A percentile compares a stretch with the other conserved stretches of the same genome.
These are phyloP conservation scores for Neocucurbitaria cava DNA, from an alignment of 2,329 filamentous ascomycete species.

Conservation along the genomic window DNA sequence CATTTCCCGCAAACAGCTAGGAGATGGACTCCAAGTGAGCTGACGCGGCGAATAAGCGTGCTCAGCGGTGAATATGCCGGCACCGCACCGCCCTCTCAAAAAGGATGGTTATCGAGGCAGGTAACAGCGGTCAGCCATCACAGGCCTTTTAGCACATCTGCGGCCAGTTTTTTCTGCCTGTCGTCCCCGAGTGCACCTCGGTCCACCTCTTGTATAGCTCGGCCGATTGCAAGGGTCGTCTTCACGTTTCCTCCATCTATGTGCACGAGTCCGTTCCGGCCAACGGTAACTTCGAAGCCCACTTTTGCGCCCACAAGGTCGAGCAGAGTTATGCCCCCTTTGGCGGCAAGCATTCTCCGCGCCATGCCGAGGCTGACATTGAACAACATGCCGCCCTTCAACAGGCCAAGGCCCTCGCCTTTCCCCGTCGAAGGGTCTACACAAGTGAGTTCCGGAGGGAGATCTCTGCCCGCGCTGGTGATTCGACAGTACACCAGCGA, in stretches of 20 bases:
- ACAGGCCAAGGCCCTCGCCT: constrained; percentile 82
- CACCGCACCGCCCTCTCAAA: neutral
- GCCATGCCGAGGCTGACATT: constrained; percentile 80
- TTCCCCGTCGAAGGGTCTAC: constrained; percentile 87
- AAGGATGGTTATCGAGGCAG: neutral
- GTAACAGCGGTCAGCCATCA: constrained; percentile 15
- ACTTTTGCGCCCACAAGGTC: constrained; percentile 83
- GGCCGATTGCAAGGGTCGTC: constrained; percentile 78
- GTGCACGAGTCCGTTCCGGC: constrained; percentile 92
- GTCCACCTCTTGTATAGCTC: constrained; percentile 80
- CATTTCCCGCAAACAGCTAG: neutral
- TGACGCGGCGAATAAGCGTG: neutral
- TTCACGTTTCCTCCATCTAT: constrained; percentile 79
- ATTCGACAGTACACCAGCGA: constrained; percentile 91
- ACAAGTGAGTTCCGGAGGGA: constrained; percentile 90
- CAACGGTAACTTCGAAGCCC: constrained; percentile 91
- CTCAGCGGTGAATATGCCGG: too few species aligned
- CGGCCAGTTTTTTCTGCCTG: constrained; percentile 74
- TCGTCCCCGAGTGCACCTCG: constrained; percentile 68
- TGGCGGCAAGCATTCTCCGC: constrained; percentile 72
- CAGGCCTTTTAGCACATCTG: constrained; percentile 67
- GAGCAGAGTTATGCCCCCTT: constrained; percentile 71
- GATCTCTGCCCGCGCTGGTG: constrained; percentile 64
- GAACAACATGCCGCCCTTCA: constrained; percentile 87
- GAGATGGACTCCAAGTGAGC: neutral